Conservation (phyloP, 1,284 basidiomycete genomes). For the Agaricales sp. region DNA sequence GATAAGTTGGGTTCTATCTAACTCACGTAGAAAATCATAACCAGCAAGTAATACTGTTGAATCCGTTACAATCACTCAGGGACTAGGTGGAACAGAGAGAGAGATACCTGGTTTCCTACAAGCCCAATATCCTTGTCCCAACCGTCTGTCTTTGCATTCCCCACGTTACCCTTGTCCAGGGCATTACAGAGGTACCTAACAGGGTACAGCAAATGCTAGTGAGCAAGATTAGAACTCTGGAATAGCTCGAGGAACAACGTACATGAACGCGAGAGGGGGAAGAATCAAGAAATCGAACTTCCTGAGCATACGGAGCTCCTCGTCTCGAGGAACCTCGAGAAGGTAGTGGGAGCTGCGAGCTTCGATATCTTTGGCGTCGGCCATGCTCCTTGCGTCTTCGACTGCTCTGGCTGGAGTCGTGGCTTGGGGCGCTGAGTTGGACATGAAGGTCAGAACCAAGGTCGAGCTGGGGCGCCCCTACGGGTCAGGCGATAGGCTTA, state of each 20-base stretch:
- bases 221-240: not conserved
- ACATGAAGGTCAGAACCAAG: not conserved
- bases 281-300: slow-evolving; percentile 29
- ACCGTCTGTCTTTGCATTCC: slow-evolving; percentile 42
- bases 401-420: too few species aligned
- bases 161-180: slow-evolving; percentile 44
- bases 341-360: slow-evolving; percentile 5
- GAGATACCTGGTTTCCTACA: slow-evolving; percentile 26
- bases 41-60: slow-evolving; percentile 34
- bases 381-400: too few species aligned
- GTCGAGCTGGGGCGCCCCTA: too few species aligned
- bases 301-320: slow-evolving; percentile 25
- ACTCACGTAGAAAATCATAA: slow-evolving; percentile 36
- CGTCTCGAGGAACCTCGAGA: slow-evolving; percentile 16
- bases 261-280: slow-evolving; percentile 33
- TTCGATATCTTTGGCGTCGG: slow-evolving; percentile 4
- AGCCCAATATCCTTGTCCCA: slow-evolving; percentile 32
- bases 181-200: slow-evolving; percentile 38
- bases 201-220: slow-evolving; percentile 2
- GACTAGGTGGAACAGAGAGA: not conserved
- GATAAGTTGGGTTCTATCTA: slow-evolving; percentile 4
- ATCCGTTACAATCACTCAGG: not conserved
- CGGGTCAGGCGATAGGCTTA: too few species aligned
- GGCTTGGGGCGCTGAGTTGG: not conserved
- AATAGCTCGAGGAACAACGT: slow-evolving; percentile 8